Evolutionary conservation across 805 yeast species (phyloP).

Genomic region (Priceomyces haplophilus): DNA sequence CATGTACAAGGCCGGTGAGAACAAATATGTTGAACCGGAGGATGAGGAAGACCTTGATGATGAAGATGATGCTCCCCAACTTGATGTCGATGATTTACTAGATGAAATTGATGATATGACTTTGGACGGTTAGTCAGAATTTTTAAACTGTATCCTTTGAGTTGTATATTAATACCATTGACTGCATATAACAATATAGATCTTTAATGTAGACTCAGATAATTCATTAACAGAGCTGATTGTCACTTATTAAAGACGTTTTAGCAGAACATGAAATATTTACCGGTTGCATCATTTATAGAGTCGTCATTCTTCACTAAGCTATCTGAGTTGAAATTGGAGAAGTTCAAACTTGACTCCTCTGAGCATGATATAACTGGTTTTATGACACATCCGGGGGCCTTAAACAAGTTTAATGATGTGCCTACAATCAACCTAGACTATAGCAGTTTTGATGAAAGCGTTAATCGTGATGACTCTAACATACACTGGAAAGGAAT

Average conservation of each 20-base stretch:
- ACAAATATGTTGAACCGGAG: conserved; percentile 32
- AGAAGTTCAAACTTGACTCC: conserved; percentile 64
- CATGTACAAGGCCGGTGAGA: conserved; percentile 65
- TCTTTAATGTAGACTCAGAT: neutral
- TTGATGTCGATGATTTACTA: conserved; percentile 85
- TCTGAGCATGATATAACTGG: conserved; percentile 45
- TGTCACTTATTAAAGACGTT: neutral
- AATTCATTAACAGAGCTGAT: neutral
- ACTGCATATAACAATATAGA: conserved; percentile 6
- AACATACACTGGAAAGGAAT: conserved; percentile 30
- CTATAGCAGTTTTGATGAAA: conserved; percentile 25
- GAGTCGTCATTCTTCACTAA: conserved; percentile 85
- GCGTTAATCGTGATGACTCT: conserved; percentile 5
- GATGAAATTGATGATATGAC: conserved; percentile 96
- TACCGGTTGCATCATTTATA: conserved; percentile 65
- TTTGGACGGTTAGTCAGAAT: conserved; percentile 49
- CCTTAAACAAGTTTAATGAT: conserved; percentile 34
- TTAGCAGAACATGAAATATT: conserved; percentile 19
- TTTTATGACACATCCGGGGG: conserved; percentile 32
- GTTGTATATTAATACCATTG: neutral
- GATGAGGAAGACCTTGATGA: conserved; percentile 40
- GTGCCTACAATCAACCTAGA: conserved; percentile 35
- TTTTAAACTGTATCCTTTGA: neutral
- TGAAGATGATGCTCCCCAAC: conserved; percentile 82
- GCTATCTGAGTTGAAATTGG: conserved; percentile 69